A percentile compares a stretch with the other conserved stretches of the same genome.
Evolutionary conservation across 345 rosid species (phyloP).

Genomic region (Sonneratia alba): DNA sequence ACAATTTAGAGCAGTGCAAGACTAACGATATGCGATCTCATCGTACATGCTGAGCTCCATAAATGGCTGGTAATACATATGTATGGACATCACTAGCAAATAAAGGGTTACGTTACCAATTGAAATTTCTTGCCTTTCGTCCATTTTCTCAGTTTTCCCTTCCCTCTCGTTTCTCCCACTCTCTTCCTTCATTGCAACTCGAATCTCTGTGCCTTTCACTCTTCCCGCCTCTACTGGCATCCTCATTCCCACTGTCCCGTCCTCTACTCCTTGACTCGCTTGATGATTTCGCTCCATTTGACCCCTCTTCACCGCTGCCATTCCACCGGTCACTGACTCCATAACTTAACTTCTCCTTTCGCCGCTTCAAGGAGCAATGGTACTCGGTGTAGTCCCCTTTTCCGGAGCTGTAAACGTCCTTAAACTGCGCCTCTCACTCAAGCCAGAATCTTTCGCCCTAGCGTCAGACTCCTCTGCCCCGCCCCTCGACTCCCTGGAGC

Average conservation of each 20-base stretch:
- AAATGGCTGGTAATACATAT: not conserved
- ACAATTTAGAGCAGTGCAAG: conserved; percentile 1
- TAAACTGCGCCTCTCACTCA: conserved; percentile 38
- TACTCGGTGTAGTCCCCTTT: conserved; percentile 64
- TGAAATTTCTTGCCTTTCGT: conserved; percentile 11
- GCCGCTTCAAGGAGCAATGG: conserved; percentile 46
- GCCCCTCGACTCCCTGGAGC: conserved; percentile 42
- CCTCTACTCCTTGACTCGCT: conserved; percentile 57
- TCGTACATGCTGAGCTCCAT: not conserved
- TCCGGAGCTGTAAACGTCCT: conserved; percentile 34
- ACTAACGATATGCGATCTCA: not conserved
- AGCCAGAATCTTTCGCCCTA: too few species aligned
- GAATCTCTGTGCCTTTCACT: conserved; percentile 59
- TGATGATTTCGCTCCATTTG: conserved; percentile 45
- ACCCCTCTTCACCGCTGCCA: conserved; percentile 51
- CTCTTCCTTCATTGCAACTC: conserved; percentile 42
- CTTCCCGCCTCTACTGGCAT: conserved; percentile 37
- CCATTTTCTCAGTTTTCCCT: conserved; percentile 11
- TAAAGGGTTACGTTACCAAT: conserved; percentile 17
- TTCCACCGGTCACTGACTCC: conserved; percentile 68
- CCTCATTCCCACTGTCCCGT: conserved; percentile 47
- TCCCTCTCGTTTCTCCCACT: conserved; percentile 34
- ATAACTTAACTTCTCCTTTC: conserved; percentile 49
- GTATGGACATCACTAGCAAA: not conserved
- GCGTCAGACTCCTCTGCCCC: conserved; percentile 32